A percentile compares a stretch with the other conserved stretches of the same genome.
Conservation (phyloP, 1,139 yeast species). For the Petasospora rhodanensis region DNA sequence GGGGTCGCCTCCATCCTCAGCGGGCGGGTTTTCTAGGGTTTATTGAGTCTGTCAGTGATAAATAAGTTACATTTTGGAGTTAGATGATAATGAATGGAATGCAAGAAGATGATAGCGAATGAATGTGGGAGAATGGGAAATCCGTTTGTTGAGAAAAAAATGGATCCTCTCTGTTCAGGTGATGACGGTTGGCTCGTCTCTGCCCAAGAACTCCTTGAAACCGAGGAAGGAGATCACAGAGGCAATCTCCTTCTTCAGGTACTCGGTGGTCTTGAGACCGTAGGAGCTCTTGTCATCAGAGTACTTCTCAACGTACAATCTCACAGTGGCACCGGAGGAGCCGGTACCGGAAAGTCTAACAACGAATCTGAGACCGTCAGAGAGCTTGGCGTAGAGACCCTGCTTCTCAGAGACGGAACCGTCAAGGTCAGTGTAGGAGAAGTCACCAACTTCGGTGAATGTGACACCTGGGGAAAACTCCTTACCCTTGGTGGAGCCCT, state of each 20-base stretch:
- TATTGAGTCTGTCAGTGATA: too few relatives aligned
- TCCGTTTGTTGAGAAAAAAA: too few relatives aligned
- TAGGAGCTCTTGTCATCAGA: conserved; percentile 53
- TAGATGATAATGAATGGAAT: too few relatives aligned
- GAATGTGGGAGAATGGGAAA: too few relatives aligned
- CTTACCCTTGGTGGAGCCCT: conserved; percentile 36
- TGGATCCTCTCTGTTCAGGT: too few relatives aligned
- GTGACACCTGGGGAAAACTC: conserved; percentile 36
- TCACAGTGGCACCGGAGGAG: conserved; percentile 94
- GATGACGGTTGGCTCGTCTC: conserved; percentile 83
- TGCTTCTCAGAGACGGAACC: conserved; percentile 90
- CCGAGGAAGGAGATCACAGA: conserved; percentile 65
- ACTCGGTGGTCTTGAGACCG: conserved; percentile 59
- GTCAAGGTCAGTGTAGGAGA: conserved; percentile 89
- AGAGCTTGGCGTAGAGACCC: conserved; percentile 82
- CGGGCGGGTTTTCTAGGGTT: too few relatives aligned
- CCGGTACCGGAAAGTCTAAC: conserved; percentile 97
- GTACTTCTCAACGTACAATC: conserved; percentile 87
- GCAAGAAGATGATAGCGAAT: too few relatives aligned
- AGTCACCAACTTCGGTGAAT: conserved; percentile 75
- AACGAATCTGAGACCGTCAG: conserved; percentile 80
- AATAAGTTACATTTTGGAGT: too few relatives aligned
- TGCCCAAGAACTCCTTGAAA: conserved; percentile 72
- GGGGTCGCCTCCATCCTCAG: too few relatives aligned
- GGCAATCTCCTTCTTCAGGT: conserved; percentile 56